Evolutionary conservation across 2,329 filamentous ascomycete genomes (phyloP).

Genomic region (Ceratocystis cacaofunesta): DNA sequence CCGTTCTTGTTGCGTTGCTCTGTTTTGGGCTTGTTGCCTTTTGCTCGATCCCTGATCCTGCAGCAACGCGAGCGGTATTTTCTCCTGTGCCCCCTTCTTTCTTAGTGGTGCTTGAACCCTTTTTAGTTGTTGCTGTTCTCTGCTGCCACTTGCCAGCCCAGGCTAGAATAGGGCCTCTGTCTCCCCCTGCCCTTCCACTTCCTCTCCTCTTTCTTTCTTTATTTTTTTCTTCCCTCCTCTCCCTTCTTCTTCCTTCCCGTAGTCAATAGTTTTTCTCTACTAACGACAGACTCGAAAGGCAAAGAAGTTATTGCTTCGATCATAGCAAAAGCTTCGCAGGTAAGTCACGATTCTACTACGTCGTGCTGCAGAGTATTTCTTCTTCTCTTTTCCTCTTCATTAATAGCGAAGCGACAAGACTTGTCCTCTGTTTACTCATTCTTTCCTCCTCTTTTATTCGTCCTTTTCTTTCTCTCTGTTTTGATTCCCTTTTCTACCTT

Average conservation of each 20-base stretch:
- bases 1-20: too few species aligned
- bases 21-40: not conserved
- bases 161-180: not conserved
- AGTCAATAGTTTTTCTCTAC: conserved; percentile 2
- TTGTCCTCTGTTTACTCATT: conserved; percentile 1
- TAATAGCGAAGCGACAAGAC: not conserved
- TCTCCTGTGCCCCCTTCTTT: conserved; percentile 10
- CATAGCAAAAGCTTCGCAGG: conserved; percentile 3
- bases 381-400: conserved; percentile 8
- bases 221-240: not conserved
- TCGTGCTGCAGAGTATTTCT: conserved; percentile 9
- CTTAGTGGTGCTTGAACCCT: conserved; percentile 1
- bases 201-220: not conserved
- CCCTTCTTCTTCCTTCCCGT: conserved; percentile 3
- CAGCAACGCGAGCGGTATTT: not conserved
- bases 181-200: not conserved
- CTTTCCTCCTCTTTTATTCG: not conserved
- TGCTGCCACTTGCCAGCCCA: not conserved
- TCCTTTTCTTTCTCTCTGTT: not conserved
- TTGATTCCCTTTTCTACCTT: not conserved
- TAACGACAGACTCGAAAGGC: not conserved
- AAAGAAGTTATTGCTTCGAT: not conserved
- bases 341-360: not conserved
- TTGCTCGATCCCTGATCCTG: conserved; percentile 9
- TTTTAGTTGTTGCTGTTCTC: not conserved